A percentile compares a stretch with the other conserved stretches of the same genome.
phyloP scores from a whole-genome alignment of 768 basidiomycete species.

The Cyathus striatus region DNA sequence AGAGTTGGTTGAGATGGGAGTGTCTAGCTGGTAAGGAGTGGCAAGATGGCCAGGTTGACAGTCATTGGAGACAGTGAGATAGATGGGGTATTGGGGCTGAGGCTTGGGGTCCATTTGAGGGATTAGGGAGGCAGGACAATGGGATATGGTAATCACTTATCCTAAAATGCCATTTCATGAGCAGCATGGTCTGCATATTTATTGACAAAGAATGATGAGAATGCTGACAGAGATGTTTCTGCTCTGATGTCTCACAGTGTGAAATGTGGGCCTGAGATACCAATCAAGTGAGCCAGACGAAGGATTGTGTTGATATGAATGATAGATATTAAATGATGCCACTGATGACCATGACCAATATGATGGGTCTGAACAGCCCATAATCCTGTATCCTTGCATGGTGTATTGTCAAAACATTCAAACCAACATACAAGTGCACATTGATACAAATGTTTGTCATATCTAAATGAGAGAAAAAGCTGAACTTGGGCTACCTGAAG shows the following conservation, averaged over 20 bases:
- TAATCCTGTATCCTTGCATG: conserved; percentile 18
- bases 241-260: conserved; percentile 10
- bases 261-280: conserved; percentile 5
- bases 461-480: conserved; percentile 18
- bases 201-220: conserved; percentile 19
- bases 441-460: conserved; percentile 8
- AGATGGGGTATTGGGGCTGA: too few species aligned
- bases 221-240: conserved; percentile 12
- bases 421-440: conserved; percentile 22
- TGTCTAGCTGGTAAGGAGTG: too few species aligned
- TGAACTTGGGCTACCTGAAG: conserved; percentile 16
- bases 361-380: conserved; percentile 21
- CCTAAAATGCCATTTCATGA: conserved; percentile 15
- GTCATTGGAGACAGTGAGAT: too few species aligned
- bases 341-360: conserved; percentile 12
- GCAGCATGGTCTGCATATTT: conserved; percentile 19
- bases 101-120: too few species aligned
- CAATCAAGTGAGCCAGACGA: conserved; percentile 14
- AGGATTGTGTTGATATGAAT: conserved; percentile 17
- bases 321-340: conserved; percentile 5
- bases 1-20: too few species aligned
- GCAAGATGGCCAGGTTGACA: too few species aligned
- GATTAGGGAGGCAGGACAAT: too few species aligned
- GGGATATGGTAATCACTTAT: too few species aligned
- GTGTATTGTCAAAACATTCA: conserved; percentile 11